Conservation (phyloP, 768 basidiomycete genomes). For the Lactifluus subvellereus region DNA sequence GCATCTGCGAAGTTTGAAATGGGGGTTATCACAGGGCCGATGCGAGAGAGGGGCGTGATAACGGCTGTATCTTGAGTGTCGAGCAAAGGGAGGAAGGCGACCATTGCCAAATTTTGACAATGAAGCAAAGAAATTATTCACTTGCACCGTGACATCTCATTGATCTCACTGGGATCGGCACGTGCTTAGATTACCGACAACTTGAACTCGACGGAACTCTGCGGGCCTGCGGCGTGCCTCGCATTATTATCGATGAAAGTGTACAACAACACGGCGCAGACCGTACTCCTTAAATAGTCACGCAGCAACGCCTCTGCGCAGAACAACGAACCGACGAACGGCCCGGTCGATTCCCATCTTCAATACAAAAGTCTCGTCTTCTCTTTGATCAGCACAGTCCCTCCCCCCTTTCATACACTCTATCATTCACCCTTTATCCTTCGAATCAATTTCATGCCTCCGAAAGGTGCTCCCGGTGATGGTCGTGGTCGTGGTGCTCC, state of each 20-base stretch:
- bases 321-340: neutral
- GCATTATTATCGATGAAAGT: neutral
- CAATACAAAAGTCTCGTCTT: constrained; percentile 1
- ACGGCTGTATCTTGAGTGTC: constrained; percentile 46
- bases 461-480: neutral
- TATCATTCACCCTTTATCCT: neutral
- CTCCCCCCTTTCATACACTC: neutral
- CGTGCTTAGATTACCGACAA: neutral
- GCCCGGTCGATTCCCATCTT: neutral
- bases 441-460: neutral
- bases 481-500: constrained; percentile 2
- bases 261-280: neutral
- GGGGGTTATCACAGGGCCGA: constrained; percentile 69
- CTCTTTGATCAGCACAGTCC: neutral
- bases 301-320: neutral
- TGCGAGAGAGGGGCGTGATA: constrained; percentile 56
- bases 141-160: no score
- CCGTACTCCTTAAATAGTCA: neutral
- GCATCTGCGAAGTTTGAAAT: constrained; percentile 25
- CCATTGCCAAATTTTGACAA: constrained; percentile 23
- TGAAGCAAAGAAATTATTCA: no score
- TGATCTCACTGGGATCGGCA: neutral
- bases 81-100: constrained; percentile 33
- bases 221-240: neutral
- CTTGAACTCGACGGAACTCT: no score